Evolutionary conservation across 208 protist species (phyloP), one percentile per base, ranked within the genome.

Genomic region (Vickermania ingenoplastis): DNA sequence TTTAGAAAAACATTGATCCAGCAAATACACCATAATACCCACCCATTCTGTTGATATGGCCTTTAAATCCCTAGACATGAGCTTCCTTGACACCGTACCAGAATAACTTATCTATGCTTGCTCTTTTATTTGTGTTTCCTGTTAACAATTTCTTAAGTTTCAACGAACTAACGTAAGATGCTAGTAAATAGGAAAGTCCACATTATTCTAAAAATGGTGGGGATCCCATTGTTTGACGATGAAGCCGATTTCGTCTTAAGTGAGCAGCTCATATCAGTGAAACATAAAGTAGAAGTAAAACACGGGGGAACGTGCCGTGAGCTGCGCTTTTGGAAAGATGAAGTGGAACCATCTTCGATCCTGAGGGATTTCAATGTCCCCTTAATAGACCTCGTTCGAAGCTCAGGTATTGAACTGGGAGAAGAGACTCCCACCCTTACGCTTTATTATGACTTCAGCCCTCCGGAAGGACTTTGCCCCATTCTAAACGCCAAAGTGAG

Each of bases 391-490:
- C 14, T 7, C 4, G 23, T 59, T 11, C 31, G 1, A 1, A 71
- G 17, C 22, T 23, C 28, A 23, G 26, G 36, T 23, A 28, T 3
- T 25, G 48, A 25, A 56, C 14, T 56, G 23, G 26, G 1, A 11
- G 61, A 59, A 26, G 52, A 22, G 23, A 26, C 22, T 28, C 2
- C n/a, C 11, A 22, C 60, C 27, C 63, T 81, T 14, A 71, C 58
- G 17, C 67, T 92, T 3, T 87, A 80, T 62, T 92, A 92, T 56
- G 85, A 92, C 65, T 92, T 84, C 63, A 67, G 68, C 21, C 54
- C 79, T 21, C 51, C 49, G 5, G 53, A 75, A 7, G 59, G 28
- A 2, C 31, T 54, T 25, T 89, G 71, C 41, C 53, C 82, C 2
- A 31, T 86, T 45, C 55, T 85, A 3, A 66, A 75, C 55, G 60